Percentiles rank a stretch among this genome's conserved stretches.
phyloP scores from a whole-genome alignment of 805 yeast species.

The Candida schatavii region DNA sequence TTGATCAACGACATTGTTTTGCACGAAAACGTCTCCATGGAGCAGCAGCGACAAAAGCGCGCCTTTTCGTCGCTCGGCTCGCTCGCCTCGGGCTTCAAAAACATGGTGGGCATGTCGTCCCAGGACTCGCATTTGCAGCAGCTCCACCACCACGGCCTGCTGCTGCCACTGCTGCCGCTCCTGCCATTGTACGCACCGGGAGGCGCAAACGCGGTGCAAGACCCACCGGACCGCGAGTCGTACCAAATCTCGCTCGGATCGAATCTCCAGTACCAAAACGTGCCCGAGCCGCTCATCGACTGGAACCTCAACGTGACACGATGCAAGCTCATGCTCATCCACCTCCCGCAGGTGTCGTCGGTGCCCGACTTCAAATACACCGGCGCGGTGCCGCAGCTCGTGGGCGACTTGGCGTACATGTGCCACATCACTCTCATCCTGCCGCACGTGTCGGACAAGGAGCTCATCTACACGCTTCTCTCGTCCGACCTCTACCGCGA shows the following conservation, averaged over 20 bases:
- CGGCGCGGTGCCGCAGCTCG: slow-evolving; percentile 35
- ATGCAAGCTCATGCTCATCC: slow-evolving; percentile 42
- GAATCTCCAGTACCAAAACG: slow-evolving; percentile 36
- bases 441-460: slow-evolving; percentile 42
- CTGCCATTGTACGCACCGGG: background rate
- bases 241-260: slow-evolving; percentile 40
- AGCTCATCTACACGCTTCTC: slow-evolving; percentile 38
- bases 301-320: slow-evolving; percentile 54
- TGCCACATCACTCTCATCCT: slow-evolving; percentile 40
- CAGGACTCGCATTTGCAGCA: too few species aligned
- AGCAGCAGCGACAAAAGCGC: slow-evolving; percentile 10
- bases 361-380: slow-evolving; percentile 35
- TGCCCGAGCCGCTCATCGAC: slow-evolving; percentile 43
- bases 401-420: slow-evolving; percentile 39
- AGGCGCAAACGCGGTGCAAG: background rate
- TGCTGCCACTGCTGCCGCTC: background rate
- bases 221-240: slow-evolving; percentile 18
- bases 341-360: slow-evolving; percentile 36
- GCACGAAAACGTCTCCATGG: slow-evolving; percentile 30
- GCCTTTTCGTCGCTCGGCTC: background rate
- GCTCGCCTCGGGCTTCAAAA: background rate
- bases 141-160: too few species aligned
- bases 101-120: background rate
- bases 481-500: slow-evolving; percentile 47
- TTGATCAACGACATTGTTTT: slow-evolving; percentile 40